Evolutionary conservation across 306 rosid species (phyloP).

Genomic region (Argentina anserina): DNA sequence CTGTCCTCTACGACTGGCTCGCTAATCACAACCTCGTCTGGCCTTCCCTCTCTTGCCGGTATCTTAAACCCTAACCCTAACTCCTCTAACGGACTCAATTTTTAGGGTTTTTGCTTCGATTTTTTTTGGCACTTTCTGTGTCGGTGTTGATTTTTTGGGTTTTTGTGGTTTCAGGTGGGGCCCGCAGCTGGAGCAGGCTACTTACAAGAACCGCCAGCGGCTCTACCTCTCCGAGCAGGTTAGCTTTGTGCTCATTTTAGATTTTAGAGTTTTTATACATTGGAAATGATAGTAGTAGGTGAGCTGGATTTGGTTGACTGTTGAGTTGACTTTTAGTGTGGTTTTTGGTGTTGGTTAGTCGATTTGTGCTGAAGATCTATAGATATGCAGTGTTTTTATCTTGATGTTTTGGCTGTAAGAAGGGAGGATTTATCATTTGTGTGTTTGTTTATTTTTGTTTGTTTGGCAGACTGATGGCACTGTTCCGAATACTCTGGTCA

Average conservation of each 20-base stretch:
- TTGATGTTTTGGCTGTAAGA: neutral
- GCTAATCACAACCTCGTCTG: conserved; percentile 92
- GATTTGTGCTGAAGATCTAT: neutral
- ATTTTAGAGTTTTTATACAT: neutral
- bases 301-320: neutral
- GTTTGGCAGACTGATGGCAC: conserved; percentile 85
- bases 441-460: neutral
- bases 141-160: neutral
- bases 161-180: conserved; percentile 77
- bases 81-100: neutral
- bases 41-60: conserved; percentile 99
- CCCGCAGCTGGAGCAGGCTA: conserved; percentile 65
- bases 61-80: neutral
- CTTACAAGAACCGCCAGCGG: conserved; percentile 88
- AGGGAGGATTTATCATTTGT: neutral
- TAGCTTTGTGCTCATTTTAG: neutral
- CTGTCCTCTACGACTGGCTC: conserved; percentile 93
- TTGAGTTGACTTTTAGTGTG: neutral
- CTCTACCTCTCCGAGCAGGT: conserved; percentile 93
- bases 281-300: neutral
- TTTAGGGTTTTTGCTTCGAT: conserved; percentile 13
- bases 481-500: conserved; percentile 95
- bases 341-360: neutral
- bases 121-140: neutral
- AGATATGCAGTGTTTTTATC: neutral